Evolutionary conservation across 805 yeast species (phyloP), one percentile per base, ranked within the genome.

Genomic region (Wickerhamomyces mucosus): DNA sequence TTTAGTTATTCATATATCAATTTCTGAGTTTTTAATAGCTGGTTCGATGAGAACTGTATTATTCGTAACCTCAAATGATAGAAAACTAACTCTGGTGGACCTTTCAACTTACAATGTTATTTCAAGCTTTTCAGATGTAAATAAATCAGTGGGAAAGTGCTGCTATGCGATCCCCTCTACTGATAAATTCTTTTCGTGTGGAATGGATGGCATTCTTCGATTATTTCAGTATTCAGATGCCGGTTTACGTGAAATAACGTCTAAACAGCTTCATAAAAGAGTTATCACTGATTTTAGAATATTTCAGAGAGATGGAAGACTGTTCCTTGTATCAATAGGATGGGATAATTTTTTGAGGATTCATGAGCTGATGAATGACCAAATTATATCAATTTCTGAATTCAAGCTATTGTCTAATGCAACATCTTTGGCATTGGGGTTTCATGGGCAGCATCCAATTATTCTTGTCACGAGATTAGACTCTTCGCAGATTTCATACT

Each of bases 401-500:
- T 34, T 45, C 25, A 67, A 63, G 38, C 43, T 78, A 13, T 39
- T 61, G 10, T 61, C 72, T 5, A 67, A 68, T 31, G 78, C 81
- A 3, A 62, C 74, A 2, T 64, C 80, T 26, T 38, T 78, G 21
- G 65, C 65, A 26, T 48, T 59, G 1, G 43, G 54, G n/a, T 40
- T 33, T 6, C 39, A 40, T 31, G 31, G 52, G 1, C 34, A 37
- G 2, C 17, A 35, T 3, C 63, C 75, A 3, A 39, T 67, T 1
- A 46, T 77, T 3, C 50, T 76, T n/a, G 51, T 77, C 1, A 75
- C 83, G 4, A 66, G 78, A 41, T 46, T 63, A 19, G 85, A 80
- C 19, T 67, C 70, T 23, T 74, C 89, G 0, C 61, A 70, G 35
- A 36, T 81, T 24, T 63, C 70, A 3, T 63, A 72, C n/a, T 61